A percentile compares a stretch with the other conserved stretches of the same genome.
These are phyloP conservation scores for Eucalyptus tenuipes DNA, from an alignment of 345 rosid species.

Conservation along the genomic window DNA sequence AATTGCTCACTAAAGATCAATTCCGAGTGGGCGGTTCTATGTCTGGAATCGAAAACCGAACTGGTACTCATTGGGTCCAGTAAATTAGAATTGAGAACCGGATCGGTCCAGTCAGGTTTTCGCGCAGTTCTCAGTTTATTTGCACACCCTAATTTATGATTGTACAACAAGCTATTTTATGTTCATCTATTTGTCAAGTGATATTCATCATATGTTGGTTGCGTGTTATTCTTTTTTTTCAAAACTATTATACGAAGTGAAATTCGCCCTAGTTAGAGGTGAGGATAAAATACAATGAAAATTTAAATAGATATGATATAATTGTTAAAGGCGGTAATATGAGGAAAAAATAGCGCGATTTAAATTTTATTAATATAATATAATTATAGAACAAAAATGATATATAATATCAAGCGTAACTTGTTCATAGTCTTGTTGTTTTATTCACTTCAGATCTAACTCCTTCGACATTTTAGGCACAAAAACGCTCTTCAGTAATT, in stretches of 20 bases:
- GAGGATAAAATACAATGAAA: not conserved
- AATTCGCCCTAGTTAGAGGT: not conserved
- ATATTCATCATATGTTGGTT: not conserved
- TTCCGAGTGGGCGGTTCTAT: too few relatives aligned
- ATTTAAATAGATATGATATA: not conserved
- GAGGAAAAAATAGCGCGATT: not conserved
- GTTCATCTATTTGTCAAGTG: not conserved
- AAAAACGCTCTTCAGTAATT: not conserved
- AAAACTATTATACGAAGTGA: not conserved
- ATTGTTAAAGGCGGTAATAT: not conserved
- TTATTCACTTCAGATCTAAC: not conserved
- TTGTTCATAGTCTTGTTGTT: not conserved
- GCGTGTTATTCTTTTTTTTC: not conserved
- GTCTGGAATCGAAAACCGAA: fast-evolving
- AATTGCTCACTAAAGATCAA: fast-evolving
- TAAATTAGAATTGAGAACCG: too few relatives aligned
- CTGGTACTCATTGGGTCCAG: fast-evolving
- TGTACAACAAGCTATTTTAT: not conserved
- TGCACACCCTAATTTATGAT: too few relatives aligned
- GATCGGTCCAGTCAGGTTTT: fast-evolving
- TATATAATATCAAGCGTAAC: not conserved
- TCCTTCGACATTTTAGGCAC: not conserved
- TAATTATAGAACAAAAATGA: not conserved
- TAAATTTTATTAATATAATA: not conserved
- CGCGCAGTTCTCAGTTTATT: too few relatives aligned